Percentiles rank a stretch among this genome's conserved stretches.
Evolutionary conservation across 768 basidiomycete species (phyloP).

Genomic region (Boletus reticulatus): DNA sequence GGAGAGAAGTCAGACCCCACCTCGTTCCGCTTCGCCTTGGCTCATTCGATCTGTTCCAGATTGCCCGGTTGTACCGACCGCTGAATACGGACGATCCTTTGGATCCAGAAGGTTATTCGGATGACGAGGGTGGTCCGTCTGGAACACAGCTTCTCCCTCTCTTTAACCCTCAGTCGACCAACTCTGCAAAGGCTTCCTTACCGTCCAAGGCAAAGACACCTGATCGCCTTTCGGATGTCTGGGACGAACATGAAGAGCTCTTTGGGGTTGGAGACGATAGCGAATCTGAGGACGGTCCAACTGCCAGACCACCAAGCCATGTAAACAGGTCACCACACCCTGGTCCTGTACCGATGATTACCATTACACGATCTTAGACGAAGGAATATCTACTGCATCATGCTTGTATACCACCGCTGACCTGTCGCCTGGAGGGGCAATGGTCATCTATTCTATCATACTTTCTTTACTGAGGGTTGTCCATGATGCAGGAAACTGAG

Average conservation of each 20-base stretch:
- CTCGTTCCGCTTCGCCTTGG: background rate
- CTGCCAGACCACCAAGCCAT: constrained; percentile 5
- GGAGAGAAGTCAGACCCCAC: constrained; percentile 60
- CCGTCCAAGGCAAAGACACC: constrained; percentile 29
- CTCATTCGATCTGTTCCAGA: constrained; percentile 40
- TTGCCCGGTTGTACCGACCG: constrained; percentile 75
- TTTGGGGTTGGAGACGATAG: constrained; percentile 68
- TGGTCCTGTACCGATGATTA: constrained; percentile 26
- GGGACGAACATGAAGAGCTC: constrained; percentile 77
- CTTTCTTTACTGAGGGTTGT: background rate
- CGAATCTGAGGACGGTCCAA: constrained; percentile 46
- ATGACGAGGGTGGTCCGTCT: constrained; percentile 42
- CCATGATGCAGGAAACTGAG: constrained; percentile 10
- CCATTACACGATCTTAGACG: constrained; percentile 25
- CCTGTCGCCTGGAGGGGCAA: constrained; percentile 1
- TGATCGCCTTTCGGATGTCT: constrained; percentile 56
- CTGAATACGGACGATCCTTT: constrained; percentile 50
- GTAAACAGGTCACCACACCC: constrained; percentile 1
- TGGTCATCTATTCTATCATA: constrained; percentile 14
- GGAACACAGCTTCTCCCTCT: constrained; percentile 61
- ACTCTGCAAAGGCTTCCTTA: constrained; percentile 17
- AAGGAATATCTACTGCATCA: constrained; percentile 21
- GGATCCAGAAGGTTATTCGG: constrained; percentile 48
- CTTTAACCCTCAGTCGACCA: constrained; percentile 24
- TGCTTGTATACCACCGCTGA: constrained; percentile 29